Conservation (phyloP, 805 yeast species). For the Sungouiozyma intestinalis region DNA sequence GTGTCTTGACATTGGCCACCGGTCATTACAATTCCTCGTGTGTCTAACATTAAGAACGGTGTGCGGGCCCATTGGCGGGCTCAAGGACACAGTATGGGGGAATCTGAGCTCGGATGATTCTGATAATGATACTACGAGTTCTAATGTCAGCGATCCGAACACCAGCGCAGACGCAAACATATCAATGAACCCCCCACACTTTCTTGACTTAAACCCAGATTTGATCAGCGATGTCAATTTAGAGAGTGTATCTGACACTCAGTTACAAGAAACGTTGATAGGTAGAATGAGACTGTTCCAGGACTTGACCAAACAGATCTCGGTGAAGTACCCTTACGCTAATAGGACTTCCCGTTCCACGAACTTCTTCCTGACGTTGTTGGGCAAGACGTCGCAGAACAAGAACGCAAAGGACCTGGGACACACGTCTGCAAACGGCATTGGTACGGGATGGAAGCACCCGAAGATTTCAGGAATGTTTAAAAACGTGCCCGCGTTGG, state of each 20-base stretch:
- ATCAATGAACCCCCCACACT: slow-evolving; percentile 7
- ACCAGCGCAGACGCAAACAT: neutral
- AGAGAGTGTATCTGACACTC: slow-evolving; percentile 31
- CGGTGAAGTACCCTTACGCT: slow-evolving; percentile 53
- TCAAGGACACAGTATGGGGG: slow-evolving; percentile 23
- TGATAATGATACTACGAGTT: slow-evolving; percentile 7
- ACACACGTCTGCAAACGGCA: slow-evolving; percentile 15
- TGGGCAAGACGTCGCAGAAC: slow-evolving; percentile 11
- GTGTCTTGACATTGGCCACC: slow-evolving; percentile 42
- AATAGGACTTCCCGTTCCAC: slow-evolving; percentile 57
- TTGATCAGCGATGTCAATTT: slow-evolving; percentile 23
- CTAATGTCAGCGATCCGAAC: slow-evolving; percentile 3
- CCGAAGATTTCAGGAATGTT: slow-evolving; percentile 24
- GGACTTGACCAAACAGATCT: slow-evolving; percentile 35
- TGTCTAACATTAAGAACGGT: slow-evolving; percentile 41
- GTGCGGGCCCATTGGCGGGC: slow-evolving; percentile 34
- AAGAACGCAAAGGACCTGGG: slow-evolving; percentile 5
- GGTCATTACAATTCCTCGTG: slow-evolving; percentile 49
- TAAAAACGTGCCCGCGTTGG: slow-evolving; percentile 26
- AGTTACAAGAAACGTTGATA: slow-evolving; percentile 29
- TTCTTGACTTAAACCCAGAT: slow-evolving; percentile 18
- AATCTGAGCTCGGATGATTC: slow-evolving; percentile 23
- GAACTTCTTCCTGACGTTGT: slow-evolving; percentile 32
- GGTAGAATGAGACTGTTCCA: slow-evolving; percentile 35
- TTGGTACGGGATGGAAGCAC: slow-evolving; percentile 12